These are phyloP conservation scores for Penicillium sp. DNA, from an alignment of 2,329 filamentous ascomycete species.

Conservation along the genomic window DNA sequence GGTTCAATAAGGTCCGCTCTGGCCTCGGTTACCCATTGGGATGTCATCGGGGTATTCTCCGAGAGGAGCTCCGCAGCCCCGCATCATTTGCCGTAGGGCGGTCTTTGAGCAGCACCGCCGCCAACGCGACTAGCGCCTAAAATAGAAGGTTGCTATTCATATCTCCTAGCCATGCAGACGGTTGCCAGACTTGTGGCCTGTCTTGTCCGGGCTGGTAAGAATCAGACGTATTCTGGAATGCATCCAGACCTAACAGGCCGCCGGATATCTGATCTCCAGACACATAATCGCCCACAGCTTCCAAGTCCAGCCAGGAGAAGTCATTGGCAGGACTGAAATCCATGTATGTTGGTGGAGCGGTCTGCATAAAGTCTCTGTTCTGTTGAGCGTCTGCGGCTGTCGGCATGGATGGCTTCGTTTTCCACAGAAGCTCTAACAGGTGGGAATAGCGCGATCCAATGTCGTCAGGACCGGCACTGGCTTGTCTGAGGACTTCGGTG, in stretches of 20 bases:
- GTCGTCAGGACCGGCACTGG: slow-evolving; percentile 55
- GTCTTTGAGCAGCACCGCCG: slow-evolving; percentile 2
- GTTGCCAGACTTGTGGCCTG: slow-evolving; percentile 36
- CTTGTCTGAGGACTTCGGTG: slow-evolving; percentile 56
- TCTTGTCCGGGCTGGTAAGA: slow-evolving; percentile 30
- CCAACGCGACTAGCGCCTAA: slow-evolving; percentile 11
- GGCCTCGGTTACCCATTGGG: slow-evolving; percentile 20
- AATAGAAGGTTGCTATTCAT: slow-evolving; percentile 37
- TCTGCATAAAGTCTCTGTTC: slow-evolving; percentile 33
- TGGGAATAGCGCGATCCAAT: slow-evolving; percentile 59
- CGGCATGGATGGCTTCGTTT: slow-evolving; percentile 37
- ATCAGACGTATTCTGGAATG: slow-evolving; percentile 31
- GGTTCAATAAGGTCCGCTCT: slow-evolving; percentile 2
- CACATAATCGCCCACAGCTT: slow-evolving; percentile 57
- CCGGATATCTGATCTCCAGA: slow-evolving; percentile 42
- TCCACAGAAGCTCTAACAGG: slow-evolving; percentile 58
- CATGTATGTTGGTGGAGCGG: slow-evolving; percentile 31
- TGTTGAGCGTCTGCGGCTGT: slow-evolving; percentile 26
- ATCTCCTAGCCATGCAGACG: slow-evolving; percentile 40
- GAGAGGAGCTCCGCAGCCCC: slow-evolving; percentile 24
- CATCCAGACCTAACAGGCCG: slow-evolving; percentile 34
- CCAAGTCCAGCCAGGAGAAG: slow-evolving; percentile 60
- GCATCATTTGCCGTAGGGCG: slow-evolving; percentile 19
- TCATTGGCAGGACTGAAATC: slow-evolving; percentile 50
- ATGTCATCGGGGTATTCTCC: slow-evolving; percentile 24